Base-by-base conservation (phyloP, 345 rosid species). In the Eucalyptus victrix region DNA sequence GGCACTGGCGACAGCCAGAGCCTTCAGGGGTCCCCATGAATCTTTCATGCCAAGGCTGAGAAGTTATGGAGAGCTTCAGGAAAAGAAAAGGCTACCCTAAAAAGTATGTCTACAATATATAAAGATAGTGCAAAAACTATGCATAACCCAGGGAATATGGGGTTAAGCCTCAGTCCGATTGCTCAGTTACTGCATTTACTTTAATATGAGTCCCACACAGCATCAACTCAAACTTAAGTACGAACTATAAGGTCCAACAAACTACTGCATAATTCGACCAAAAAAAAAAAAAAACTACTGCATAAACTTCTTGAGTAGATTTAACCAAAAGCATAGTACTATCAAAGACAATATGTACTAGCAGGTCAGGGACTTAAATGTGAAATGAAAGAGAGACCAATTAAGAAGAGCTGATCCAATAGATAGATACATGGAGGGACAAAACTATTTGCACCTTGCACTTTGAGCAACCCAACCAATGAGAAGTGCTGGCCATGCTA, bases 11-110 rank as follows among this genome's bases (percentile, higher is more conserved):
- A 94, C 95, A 23, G 94, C 96, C 90, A 97, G 92, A 50, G 98
- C 99, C 94, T 96, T 98, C 90, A 98, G 86, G 90, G 99, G 99
- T 65, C 97, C 99, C 98, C 96, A 96, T n/a, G 98, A 97, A 88
- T 98, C 99, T 94, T 96, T 97, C 99, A 98, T 97, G 88, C 99
- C 99, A 76, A 98, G 98, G 92, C 99, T 97, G 93, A 23, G 85
- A 89, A 51, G 51, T 32, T 44, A 81, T 40, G 44, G 72, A 81
- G 83, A 53, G 50, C 47, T 51, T 81, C 47, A 76, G 81, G 83
- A 37, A 76, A 37, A 19, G 83, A 76, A 40, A 76, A 76, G 83
- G 83, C 28, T 76, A 76, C 45, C 83, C 45, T 19, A 76, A 11
- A 19, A 37, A 37, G 28, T 37, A 76, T 37, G 47, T 76, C 83